Evolutionary conservation across 768 basidiomycete genomes (phyloP).

Genomic region (Coprinopsis sp.): DNA sequence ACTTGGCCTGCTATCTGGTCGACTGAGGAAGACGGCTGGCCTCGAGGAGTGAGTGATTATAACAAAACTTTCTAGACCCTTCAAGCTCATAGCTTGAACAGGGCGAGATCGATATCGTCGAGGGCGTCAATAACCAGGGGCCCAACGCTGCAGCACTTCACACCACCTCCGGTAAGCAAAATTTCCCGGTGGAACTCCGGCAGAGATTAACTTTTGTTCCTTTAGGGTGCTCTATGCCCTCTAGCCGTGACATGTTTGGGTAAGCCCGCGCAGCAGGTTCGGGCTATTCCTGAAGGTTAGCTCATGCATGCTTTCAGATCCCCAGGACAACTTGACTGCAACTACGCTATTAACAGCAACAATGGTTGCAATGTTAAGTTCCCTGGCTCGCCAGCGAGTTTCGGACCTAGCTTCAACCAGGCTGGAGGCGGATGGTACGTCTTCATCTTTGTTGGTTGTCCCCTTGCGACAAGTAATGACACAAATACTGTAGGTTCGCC

Average conservation of each 20-base stretch:
- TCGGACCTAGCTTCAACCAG: conserved; percentile 49
- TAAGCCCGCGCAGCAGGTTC: conserved; percentile 18
- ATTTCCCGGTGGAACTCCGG: no score
- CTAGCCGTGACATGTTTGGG: conserved; percentile 35
- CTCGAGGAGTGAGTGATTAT: conserved; percentile 12
- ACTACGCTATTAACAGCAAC: conserved; percentile 39
- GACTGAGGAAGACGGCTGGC: conserved; percentile 16
- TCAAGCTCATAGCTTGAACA: no score
- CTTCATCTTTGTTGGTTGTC: not conserved
- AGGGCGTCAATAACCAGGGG: conserved; percentile 52
- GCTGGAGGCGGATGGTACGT: conserved; percentile 56
- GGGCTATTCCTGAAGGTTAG: not conserved
- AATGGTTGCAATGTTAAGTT: conserved; percentile 46
- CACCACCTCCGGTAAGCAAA: conserved; percentile 39
- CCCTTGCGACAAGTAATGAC: not conserved
- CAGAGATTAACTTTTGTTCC: no score
- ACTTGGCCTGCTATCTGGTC: conserved; percentile 54
- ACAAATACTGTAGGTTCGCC: conserved; percentile 55
- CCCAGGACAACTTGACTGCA: conserved; percentile 36
- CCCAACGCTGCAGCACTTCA: conserved; percentile 55
- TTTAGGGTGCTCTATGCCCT: conserved; percentile 44
- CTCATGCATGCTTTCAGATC: conserved; percentile 17
- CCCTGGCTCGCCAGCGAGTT: conserved; percentile 33
- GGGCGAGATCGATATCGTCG: conserved; percentile 48
- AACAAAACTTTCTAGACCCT: no score